These are phyloP conservation scores for Chlamydomonas sp. DNA, from an alignment of 139 green algal species.

Conservation along the genomic window DNA sequence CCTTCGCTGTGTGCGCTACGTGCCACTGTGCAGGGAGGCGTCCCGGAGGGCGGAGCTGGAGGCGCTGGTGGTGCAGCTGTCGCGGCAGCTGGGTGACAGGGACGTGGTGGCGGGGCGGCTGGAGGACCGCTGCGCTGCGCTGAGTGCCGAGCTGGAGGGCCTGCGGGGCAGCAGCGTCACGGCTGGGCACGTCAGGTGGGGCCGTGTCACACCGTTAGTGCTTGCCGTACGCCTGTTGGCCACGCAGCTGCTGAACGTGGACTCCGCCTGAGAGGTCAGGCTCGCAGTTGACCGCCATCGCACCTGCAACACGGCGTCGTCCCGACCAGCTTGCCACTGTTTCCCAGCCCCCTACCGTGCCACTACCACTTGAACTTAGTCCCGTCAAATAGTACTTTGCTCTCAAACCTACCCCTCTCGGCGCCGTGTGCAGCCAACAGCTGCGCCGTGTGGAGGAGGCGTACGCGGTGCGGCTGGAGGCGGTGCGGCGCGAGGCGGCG, in stretches of 20 bases:
- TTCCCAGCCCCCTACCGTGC: too few species aligned
- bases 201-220: background rate
- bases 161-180: background rate
- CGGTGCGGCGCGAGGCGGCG: conserved; percentile 2
- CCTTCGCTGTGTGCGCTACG: background rate
- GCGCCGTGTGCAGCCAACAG: conserved; percentile 3
- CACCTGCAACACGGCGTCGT: too few species aligned
- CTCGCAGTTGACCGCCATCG: too few species aligned
- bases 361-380: too few species aligned
- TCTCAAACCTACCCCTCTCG: background rate
- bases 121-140: background rate
- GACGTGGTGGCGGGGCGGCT: background rate
- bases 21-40: background rate
- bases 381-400: background rate
- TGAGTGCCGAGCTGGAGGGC: background rate
- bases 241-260: too few species aligned
- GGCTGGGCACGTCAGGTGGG: conserved; percentile 23
- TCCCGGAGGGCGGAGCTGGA: background rate
- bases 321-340: too few species aligned
- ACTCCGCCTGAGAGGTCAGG: too few species aligned
- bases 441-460: conserved; percentile 8
- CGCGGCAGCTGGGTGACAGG: background rate
- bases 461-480: conserved; percentile 17
- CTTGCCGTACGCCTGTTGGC: too few species aligned
- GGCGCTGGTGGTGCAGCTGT: background rate